These are phyloP conservation scores for Acanthamoeba castellanii DNA, from an alignment of 208 protist species.

Conservation along the genomic window DNA sequence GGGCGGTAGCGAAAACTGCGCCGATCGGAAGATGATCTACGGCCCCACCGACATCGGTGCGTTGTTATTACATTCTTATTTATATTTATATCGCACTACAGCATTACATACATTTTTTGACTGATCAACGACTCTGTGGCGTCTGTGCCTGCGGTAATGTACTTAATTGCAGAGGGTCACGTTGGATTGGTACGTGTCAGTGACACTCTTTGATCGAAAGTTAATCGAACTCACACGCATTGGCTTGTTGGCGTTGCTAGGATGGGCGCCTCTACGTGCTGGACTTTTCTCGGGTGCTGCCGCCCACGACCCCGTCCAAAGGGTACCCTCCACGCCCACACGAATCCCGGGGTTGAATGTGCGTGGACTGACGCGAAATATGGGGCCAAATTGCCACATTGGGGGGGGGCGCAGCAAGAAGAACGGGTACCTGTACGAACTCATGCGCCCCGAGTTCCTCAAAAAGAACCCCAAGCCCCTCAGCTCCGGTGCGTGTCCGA, in stretches of 20 bases:
- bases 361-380: not conserved
- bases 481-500: slow-evolving; percentile 31
- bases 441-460: slow-evolving; percentile 46
- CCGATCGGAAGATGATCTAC: slow-evolving; percentile 11
- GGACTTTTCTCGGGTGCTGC: slow-evolving; percentile 59
- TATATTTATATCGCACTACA: not conserved
- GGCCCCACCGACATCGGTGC: slow-evolving; percentile 43
- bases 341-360: no score
- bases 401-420: not conserved
- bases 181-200: slow-evolving; percentile 21
- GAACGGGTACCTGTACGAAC: slow-evolving; percentile 57
- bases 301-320: slow-evolving; percentile 10
- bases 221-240: not conserved
- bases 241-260: not conserved
- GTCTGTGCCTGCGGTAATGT: not conserved
- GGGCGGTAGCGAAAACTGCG: not conserved
- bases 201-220: not conserved
- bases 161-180: not conserved
- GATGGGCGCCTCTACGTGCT: slow-evolving; percentile 65
- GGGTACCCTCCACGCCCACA: not conserved
- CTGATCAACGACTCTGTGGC: not conserved
- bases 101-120: no score
- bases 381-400: not conserved
- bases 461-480: slow-evolving; percentile 67
- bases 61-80: not conserved